Percentiles rank a stretch among this genome's conserved stretches.
These are phyloP conservation scores for Chaetomium tenue DNA, from an alignment of 495 filamentous ascomycete species.

Conservation along the genomic window DNA sequence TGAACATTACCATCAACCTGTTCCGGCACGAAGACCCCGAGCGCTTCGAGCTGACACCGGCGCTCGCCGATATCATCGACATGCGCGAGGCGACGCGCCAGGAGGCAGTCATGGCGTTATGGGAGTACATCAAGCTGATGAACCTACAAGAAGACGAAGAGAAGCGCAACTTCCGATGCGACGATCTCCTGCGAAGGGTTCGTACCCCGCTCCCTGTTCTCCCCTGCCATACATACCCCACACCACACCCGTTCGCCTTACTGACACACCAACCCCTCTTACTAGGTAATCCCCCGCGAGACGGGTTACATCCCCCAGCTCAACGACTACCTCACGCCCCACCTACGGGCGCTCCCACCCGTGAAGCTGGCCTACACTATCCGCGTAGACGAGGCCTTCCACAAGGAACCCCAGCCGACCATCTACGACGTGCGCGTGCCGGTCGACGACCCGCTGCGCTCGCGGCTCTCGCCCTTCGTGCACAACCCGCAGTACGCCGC, in stretches of 20 bases:
- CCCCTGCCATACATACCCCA: background rate
- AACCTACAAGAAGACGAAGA: slow-evolving; percentile 91
- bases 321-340: slow-evolving; percentile 67
- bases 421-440: slow-evolving; percentile 86
- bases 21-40: slow-evolving; percentile 82
- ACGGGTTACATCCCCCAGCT: slow-evolving; percentile 86
- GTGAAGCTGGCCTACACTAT: slow-evolving; percentile 89
- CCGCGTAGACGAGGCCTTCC: slow-evolving; percentile 84
- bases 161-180: slow-evolving; percentile 84
- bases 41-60: slow-evolving; percentile 69
- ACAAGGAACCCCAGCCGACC: slow-evolving; percentile 62
- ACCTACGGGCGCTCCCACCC: slow-evolving; percentile 76
- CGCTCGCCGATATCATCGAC: slow-evolving; percentile 82
- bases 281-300: slow-evolving; percentile 78
- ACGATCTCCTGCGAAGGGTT: slow-evolving; percentile 74
- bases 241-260: slow-evolving; percentile 5
- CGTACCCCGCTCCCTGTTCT: background rate
- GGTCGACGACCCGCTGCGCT: slow-evolving; percentile 77
- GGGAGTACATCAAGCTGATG: slow-evolving; percentile 90
- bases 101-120: slow-evolving; percentile 83
- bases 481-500: slow-evolving; percentile 55
- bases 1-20: slow-evolving; percentile 87
- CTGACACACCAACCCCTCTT: slow-evolving; percentile 22
- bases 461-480: slow-evolving; percentile 61
- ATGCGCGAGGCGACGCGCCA: slow-evolving; percentile 81